Evolutionary conservation across 2,329 filamentous ascomycete species (phyloP).

Genomic region (Cytospora leucostoma): DNA sequence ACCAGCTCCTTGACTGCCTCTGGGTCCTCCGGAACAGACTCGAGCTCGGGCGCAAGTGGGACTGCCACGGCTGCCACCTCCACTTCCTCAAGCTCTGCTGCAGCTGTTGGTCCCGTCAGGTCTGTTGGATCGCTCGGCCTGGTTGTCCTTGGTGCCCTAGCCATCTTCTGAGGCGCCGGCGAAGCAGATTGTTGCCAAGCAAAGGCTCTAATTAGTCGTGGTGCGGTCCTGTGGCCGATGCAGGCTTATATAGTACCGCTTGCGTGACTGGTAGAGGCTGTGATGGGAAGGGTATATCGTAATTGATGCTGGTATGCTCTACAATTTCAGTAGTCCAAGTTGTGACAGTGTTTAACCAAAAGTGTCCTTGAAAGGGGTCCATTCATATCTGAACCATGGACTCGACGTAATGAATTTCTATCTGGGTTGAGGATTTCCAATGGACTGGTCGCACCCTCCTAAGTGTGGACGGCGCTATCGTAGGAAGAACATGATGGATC

Average conservation of each 20-base stretch:
- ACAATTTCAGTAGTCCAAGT: too few species aligned
- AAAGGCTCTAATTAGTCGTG: neutral
- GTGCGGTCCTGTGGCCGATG: neutral
- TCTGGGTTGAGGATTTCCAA: too few species aligned
- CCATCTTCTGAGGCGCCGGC: neutral
- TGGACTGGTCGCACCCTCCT: too few species aligned
- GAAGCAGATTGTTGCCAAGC: neutral
- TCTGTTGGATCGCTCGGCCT: constrained; percentile 16
- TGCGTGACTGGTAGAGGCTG: too few species aligned
- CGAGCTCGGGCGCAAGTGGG: neutral
- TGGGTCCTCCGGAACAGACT: neutral
- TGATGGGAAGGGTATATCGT: too few species aligned
- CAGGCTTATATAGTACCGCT: neutral
- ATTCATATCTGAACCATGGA: too few species aligned
- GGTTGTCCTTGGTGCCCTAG: constrained; percentile 9
- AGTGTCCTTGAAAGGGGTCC: too few species aligned
- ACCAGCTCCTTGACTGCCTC: neutral
- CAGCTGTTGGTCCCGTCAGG: neutral
- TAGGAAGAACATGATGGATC: too few species aligned
- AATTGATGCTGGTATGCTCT: too few species aligned
- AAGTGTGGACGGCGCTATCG: too few species aligned
- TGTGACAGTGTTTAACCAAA: too few species aligned
- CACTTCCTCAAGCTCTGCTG: constrained; percentile 8
- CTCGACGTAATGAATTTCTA: too few species aligned
- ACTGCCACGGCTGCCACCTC: constrained; percentile 16